These are phyloP conservation scores for Simmondsia chinensis DNA, from an alignment of 148 eudicot species.

Conservation along the genomic window DNA sequence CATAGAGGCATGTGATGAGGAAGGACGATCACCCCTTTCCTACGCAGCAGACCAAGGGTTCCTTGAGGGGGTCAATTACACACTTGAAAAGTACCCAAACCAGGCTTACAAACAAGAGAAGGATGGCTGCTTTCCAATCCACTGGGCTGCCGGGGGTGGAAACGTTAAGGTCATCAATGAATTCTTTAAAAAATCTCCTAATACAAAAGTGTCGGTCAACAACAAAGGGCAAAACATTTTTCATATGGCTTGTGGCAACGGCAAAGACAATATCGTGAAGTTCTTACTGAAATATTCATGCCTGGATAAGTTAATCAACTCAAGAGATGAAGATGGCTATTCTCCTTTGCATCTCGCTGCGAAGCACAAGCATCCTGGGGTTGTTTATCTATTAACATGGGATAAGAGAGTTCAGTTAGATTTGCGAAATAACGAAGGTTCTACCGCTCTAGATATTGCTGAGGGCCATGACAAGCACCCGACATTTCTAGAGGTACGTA, in stretches of 20 bases:
- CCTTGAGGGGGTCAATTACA: conserved; percentile 2
- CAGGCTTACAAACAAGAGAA: neutral
- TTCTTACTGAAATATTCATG: neutral
- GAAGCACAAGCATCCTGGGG: neutral
- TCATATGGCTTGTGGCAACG: neutral
- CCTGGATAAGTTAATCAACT: neutral
- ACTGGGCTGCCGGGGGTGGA: conserved; percentile 7
- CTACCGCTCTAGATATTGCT: neutral
- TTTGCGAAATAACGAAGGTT: neutral
- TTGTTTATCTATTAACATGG: neutral
- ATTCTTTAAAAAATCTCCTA: neutral
- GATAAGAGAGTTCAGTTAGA: neutral
- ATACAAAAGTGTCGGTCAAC: neutral
- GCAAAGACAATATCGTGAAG: neutral
- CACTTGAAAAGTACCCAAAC: neutral
- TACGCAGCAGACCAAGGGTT: conserved; percentile 6
- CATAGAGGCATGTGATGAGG: neutral
- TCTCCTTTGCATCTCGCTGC: too few species aligned
- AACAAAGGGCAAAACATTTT: conserved; percentile 6
- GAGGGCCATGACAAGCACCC: neutral
- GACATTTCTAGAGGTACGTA: conserved; percentile 4
- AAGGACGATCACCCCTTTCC: conserved; percentile 9
- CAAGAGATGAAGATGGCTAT: too few species aligned
- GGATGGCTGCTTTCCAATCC: conserved; percentile 13
- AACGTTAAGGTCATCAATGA: neutral